phyloP scores from a whole-genome alignment of 73 alveolate genomes.

The Symbiodinium natans region DNA sequence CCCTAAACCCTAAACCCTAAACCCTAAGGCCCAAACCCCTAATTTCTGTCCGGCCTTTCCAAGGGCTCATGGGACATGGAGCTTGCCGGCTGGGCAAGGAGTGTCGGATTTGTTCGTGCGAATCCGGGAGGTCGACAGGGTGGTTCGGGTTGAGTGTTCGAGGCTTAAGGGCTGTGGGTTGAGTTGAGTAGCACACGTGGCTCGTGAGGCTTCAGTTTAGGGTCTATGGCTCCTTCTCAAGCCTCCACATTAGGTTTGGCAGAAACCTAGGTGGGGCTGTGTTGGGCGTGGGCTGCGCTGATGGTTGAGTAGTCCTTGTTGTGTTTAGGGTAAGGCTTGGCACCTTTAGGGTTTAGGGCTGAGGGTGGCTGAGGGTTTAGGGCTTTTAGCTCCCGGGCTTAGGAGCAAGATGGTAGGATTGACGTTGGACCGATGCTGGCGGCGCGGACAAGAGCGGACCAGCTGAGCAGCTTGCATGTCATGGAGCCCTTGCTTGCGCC shows the following conservation, averaged over 20 bases:
- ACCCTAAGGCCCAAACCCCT: neutral
- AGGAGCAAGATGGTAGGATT: neutral
- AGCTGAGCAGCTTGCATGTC: too few relatives aligned
- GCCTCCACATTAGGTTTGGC: too few relatives aligned
- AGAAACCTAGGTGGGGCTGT: too few relatives aligned
- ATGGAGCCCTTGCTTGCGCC: too few relatives aligned
- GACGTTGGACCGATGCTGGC: too few relatives aligned
- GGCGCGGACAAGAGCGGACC: too few relatives aligned
- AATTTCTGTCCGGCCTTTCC: neutral
- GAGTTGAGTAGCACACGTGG: too few relatives aligned
- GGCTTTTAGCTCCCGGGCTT: neutral
- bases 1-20: neutral
- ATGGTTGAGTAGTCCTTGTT: too few relatives aligned
- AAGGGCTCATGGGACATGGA: conserved; percentile 21
- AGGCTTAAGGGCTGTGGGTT: neutral
- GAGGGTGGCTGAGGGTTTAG: neutral
- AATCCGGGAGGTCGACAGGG: neutral
- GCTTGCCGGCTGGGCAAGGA: neutral
- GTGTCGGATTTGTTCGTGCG: neutral
- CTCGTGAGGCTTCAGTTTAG: neutral
- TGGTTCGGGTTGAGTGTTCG: neutral
- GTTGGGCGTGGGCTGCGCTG: too few relatives aligned
- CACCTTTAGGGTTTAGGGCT: neutral
- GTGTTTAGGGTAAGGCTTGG: too few relatives aligned
- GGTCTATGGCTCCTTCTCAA: neutral